Evolutionary conservation across 768 basidiomycete species (phyloP).

Genomic region (Phlebiopsis gigantea): DNA sequence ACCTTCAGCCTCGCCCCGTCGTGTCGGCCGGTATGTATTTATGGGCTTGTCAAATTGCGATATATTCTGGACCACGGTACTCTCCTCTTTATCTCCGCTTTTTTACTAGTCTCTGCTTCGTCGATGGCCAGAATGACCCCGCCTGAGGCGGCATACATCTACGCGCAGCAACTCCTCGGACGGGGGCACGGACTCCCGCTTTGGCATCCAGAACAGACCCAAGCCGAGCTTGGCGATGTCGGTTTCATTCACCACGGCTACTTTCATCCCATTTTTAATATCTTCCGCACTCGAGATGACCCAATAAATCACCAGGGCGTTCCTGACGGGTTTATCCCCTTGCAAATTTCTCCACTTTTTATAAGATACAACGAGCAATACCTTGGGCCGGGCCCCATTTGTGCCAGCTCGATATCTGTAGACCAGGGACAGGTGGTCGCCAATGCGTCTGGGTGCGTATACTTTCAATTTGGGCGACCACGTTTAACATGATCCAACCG

Average conservation of each 20-base stretch:
- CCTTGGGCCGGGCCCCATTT: not conserved
- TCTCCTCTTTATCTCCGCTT: too few species aligned
- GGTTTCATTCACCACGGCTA: not conserved
- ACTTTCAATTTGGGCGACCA: not conserved
- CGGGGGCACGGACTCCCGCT: not conserved
- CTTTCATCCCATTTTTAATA: not conserved
- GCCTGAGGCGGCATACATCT: too few species aligned
- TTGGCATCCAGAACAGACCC: not conserved
- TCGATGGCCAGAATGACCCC: too few species aligned
- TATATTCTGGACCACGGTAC: too few species aligned
- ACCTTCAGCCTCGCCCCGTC: too few species aligned
- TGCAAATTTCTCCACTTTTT: not conserved
- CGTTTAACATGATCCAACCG: not conserved
- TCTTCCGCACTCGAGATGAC: not conserved
- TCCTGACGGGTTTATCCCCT: not conserved
- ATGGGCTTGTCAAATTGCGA: too few species aligned
- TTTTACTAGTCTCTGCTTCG: too few species aligned
- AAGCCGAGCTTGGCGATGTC: not conserved
- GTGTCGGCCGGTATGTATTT: too few species aligned
- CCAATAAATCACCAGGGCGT: not conserved
- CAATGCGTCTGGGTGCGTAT: not conserved
- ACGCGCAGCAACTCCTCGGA: not conserved
- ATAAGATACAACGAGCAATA: not conserved
- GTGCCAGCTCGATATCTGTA: not conserved
- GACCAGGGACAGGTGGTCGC: not conserved